Conservation (phyloP, 345 rosid genomes). For the Salix koriyanagi region DNA sequence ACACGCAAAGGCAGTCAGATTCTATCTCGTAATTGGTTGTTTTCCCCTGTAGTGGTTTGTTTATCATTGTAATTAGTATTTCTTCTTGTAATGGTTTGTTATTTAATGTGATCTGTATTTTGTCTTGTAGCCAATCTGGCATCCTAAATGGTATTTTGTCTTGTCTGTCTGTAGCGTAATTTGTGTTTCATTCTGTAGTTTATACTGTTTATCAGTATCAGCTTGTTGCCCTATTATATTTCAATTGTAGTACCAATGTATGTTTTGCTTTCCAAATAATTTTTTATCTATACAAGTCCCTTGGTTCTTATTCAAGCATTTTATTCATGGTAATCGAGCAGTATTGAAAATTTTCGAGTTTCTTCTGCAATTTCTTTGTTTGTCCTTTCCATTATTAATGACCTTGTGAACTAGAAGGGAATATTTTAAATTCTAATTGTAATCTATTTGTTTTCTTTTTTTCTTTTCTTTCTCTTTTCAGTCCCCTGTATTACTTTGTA, state of each 20-base stretch:
- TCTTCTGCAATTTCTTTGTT: not conserved
- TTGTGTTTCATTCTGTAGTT: no score
- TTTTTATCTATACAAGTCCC: not conserved
- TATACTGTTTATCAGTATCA: not conserved
- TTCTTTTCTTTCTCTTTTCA: no score
- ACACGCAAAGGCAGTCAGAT: not conserved
- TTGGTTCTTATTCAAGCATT: not conserved
- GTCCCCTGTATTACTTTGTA: not conserved
- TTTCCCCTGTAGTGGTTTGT: no score
- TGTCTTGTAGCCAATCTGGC: no score
- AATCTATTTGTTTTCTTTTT: not conserved
- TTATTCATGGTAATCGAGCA: not conserved
- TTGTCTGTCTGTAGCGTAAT: no score
- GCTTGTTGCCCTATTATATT: not conserved
- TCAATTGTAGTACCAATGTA: not conserved
- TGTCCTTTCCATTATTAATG: not conserved
- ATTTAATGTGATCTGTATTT: no score
- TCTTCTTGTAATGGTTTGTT: no score
- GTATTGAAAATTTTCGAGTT: not conserved
- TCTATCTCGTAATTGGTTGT: no score
- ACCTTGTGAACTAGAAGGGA: not conserved
- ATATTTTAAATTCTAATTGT: not conserved
- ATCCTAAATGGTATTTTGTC: no score
- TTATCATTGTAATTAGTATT: no score
- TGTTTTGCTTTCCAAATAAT: not conserved